These are phyloP conservation scores for Coemansia sp. DNA, from an alignment of 192 early-diverging fungal species.

Conservation along the genomic window DNA sequence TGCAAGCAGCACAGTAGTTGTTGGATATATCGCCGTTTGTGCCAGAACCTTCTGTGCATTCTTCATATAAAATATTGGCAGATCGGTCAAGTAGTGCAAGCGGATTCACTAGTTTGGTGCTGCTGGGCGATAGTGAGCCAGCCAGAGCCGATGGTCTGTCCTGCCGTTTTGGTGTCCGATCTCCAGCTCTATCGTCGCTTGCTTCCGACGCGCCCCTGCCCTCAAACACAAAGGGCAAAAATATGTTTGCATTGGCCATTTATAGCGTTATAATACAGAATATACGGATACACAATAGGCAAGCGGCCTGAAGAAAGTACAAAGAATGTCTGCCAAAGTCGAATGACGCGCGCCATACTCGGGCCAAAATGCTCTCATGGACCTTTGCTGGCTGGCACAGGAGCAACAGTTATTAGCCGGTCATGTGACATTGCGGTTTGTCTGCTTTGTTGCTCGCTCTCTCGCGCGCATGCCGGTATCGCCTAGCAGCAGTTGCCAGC, in stretches of 20 bases:
- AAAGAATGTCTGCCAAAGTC: no score
- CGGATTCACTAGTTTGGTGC: conserved; percentile 20
- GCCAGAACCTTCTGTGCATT: no score
- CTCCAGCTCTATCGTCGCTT: no score
- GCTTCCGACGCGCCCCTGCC: background rate
- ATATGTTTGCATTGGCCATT: conserved; percentile 6
- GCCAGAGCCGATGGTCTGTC: background rate
- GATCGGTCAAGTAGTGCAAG: background rate
- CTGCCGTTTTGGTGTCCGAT: background rate
- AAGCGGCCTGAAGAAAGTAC: no score
- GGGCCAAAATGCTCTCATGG: no score
- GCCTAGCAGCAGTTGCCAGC: background rate
- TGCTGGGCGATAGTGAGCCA: conserved; percentile 24
- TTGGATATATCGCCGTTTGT: background rate
- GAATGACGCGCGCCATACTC: no score
- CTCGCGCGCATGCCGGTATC: background rate
- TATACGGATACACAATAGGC: background rate
- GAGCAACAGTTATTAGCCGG: no score
- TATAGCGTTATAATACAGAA: background rate
- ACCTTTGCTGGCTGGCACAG: no score
- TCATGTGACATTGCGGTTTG: no score
- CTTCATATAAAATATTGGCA: no score
- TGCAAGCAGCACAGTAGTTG: conserved; percentile 20
- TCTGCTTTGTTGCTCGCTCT: background rate
- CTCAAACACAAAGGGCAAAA: background rate